A percentile compares a stretch with the other conserved stretches of the same genome.
Conservation (phyloP, 1,284 basidiomycete species). For the Trichosporon sp. region DNA sequence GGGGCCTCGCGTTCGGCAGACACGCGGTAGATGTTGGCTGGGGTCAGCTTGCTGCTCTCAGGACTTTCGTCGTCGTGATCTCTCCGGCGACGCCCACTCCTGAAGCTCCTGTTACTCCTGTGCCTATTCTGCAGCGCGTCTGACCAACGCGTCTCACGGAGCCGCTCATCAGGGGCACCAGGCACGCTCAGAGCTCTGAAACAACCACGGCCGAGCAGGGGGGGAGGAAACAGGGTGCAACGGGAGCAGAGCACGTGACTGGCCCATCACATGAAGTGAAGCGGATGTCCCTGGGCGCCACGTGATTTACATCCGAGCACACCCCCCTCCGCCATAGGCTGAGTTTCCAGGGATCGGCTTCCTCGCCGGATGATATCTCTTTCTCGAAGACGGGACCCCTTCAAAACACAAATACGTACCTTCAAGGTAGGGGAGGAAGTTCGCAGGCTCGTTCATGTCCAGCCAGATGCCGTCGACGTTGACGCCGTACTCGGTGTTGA, state of each 20-base stretch:
- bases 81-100: not conserved
- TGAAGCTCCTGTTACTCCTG: not conserved
- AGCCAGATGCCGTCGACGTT: conserved; percentile 57
- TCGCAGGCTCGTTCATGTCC: conserved; percentile 56
- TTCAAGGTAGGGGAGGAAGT: conserved; percentile 24
- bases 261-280: too few species aligned
- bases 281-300: too few species aligned
- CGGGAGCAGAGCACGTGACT: not conserved
- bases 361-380: too few species aligned
- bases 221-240: too few species aligned
- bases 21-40: conserved; percentile 24
- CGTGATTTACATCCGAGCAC: too few species aligned
- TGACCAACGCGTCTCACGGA: not conserved
- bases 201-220: not conserved
- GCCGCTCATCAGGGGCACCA: conserved; percentile 11
- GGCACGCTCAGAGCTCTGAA: not conserved
- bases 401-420: not conserved
- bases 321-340: too few species aligned
- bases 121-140: not conserved
- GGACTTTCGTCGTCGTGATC: not conserved
- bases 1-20: conserved; percentile 19
- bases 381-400: too few species aligned
- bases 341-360: too few species aligned
- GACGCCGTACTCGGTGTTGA: conserved; percentile 39
- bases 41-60: not conserved